These are phyloP conservation scores for Aphanocladium album DNA, from an alignment of 2,329 filamentous ascomycete genomes.

Conservation along the genomic window DNA sequence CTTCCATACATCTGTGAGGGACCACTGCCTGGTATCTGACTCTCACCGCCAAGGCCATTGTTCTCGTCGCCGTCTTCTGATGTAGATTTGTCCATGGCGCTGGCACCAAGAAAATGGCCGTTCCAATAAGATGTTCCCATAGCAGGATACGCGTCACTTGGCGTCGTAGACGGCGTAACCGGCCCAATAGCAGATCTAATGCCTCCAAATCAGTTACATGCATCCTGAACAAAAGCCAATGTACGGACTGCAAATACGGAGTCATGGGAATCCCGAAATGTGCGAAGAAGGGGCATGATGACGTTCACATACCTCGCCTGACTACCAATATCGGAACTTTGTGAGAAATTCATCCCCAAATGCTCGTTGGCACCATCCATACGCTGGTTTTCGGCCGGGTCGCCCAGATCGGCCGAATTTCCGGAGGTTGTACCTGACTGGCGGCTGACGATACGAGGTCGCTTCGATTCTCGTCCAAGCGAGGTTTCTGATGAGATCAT, in stretches of 20 bases:
- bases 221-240: background rate
- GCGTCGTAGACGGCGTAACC: background rate
- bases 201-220: background rate
- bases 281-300: background rate
- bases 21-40: background rate
- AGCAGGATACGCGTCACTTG: background rate
- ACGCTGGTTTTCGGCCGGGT: background rate
- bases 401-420: background rate
- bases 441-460: background rate
- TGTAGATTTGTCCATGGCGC: background rate
- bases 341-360: background rate
- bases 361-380: background rate
- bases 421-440: background rate
- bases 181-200: background rate
- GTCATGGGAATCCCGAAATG: too few species aligned
- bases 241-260: background rate
- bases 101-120: background rate
- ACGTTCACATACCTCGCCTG: background rate
- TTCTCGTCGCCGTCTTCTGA: background rate
- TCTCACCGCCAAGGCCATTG: background rate
- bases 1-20: conserved; percentile 1
- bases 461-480: background rate
- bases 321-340: background rate
- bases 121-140: conserved; percentile 3
- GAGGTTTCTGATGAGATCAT: background rate